Percentiles rank a stretch among this genome's conserved stretches.
Conservation (phyloP, 2,329 filamentous ascomycete species). For the Lasiodiplodia hormozganensis region DNA sequence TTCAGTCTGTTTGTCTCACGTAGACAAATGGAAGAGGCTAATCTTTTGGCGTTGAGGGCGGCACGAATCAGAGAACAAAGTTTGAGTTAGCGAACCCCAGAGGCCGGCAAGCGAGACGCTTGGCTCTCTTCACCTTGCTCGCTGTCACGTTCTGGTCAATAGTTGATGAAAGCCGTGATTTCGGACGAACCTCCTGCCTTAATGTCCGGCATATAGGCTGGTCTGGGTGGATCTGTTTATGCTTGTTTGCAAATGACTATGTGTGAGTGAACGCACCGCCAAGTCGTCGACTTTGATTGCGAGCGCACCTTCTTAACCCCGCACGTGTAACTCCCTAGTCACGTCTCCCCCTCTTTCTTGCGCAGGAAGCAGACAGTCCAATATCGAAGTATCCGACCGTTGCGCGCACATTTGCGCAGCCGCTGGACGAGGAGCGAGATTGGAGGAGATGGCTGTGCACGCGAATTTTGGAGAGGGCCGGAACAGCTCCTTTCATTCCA, state of each 20-base stretch:
- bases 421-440: conserved; percentile 5
- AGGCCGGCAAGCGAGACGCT: conserved; percentile 4
- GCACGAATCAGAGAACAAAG: neutral
- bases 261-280: neutral
- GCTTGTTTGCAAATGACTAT: conserved; percentile 6
- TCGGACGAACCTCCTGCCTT: neutral
- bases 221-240: conserved; percentile 9
- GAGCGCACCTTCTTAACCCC: neutral
- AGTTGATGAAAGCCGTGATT: neutral
- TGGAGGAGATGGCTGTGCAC: conserved; percentile 23
- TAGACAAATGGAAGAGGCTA: neutral
- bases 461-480: conserved; percentile 2
- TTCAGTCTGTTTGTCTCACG: neutral
- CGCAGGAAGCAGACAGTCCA: neutral
- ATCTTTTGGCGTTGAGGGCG: too few species aligned
- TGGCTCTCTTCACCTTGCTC: neutral
- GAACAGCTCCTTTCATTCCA: conserved; percentile 6
- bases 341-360: neutral
- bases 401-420: neutral
- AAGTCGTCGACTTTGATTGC: neutral
- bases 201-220: conserved; percentile 16
- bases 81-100: neutral
- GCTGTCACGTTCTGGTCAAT: neutral
- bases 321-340: neutral
- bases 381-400: neutral